Evolutionary conservation across 2,329 filamentous ascomycete genomes (phyloP), one percentile per base, ranked within the genome.

Genomic region (Sordariomycetes sp.): DNA sequence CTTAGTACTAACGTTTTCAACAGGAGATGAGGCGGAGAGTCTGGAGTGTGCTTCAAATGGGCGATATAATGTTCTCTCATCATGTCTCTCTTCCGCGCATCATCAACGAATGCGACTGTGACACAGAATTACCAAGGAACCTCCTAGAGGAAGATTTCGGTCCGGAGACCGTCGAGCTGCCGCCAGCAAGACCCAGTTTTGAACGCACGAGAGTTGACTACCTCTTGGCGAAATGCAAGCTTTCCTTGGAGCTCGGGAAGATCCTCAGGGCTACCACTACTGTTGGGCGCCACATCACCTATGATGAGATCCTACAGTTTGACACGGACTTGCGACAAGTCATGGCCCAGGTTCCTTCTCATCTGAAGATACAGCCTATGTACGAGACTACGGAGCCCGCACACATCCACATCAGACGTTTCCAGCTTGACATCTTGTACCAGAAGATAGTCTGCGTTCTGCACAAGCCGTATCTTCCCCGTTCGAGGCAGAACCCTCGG

Each of bases 391-490:
- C 84, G 53, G 91, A 96, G 64, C 85, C 95, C 20, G 84, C 94
- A 68, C 88, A 89, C 28, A 80, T 94, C 59, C 85, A 96, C 59
- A 86, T 95, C 74, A 87, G 91, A 55, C 84, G 91, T 32, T 91
- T 90, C 67, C 87, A 87, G 58, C 74, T 96, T 35, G 89, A 94
- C 60, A 85, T 94, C 54, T 73, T 96, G 5, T 95, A 90, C 66
- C 84, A 95, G 61, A 96, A 95, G 71, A 87, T 90, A 20, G 79
- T 95, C 64, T 95, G 90, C 64, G 81, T 96, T 24, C 79, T 99
- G 45, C 94, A 99, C 69, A 81, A 90, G 55, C 90, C 90, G 61
- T 96, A 94, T 68, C 79, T 96, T 59, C 76, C 81, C n/a, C 81
- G 85, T 59, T 88, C 90, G 5, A 78, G 87, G 53, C 81, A 87